These are phyloP conservation scores for Skeletonema tropicum DNA, from an alignment of 108 stramenopile genomes.

Conservation along the genomic window DNA sequence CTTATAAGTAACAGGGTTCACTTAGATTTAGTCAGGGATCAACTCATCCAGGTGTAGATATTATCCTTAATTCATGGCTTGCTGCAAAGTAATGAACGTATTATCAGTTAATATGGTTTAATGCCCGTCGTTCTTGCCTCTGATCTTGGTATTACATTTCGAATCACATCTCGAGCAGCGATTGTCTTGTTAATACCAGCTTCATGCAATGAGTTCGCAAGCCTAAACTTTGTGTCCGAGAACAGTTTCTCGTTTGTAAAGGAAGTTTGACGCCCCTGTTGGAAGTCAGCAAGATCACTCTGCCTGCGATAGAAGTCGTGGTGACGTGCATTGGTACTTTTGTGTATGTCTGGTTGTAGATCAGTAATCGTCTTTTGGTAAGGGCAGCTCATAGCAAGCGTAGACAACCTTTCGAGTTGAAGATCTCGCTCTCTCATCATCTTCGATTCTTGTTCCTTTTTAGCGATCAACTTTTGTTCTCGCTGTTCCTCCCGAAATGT, in stretches of 20 bases:
- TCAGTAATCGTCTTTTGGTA: conserved; percentile 40
- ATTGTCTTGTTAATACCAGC: conserved; percentile 40
- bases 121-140: conserved; percentile 50
- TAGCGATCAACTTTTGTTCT: conserved; percentile 6
- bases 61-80: too few relatives aligned
- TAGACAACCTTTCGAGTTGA: conserved; percentile 34
- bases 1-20: too few relatives aligned
- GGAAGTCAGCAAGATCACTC: conserved; percentile 42
- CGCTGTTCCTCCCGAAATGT: conserved; percentile 11
- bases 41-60: too few relatives aligned
- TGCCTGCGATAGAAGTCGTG: conserved; percentile 41
- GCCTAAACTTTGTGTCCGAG: conserved; percentile 42
- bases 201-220: conserved; percentile 52
- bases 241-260: conserved; percentile 55
- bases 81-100: too few relatives aligned
- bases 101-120: conserved; percentile 27
- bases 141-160: conserved; percentile 31
- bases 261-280: conserved; percentile 32
- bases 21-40: too few relatives aligned
- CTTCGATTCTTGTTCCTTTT: conserved; percentile 1
- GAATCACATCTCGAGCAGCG: conserved; percentile 41
- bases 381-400: conserved; percentile 40
- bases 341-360: conserved; percentile 33
- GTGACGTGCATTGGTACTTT: conserved; percentile 46
- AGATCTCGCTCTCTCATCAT: conserved; percentile 20